These are phyloP conservation scores for Ceratocystis alfenasii DNA, from an alignment of 2,329 filamentous ascomycete species.

Conservation along the genomic window DNA sequence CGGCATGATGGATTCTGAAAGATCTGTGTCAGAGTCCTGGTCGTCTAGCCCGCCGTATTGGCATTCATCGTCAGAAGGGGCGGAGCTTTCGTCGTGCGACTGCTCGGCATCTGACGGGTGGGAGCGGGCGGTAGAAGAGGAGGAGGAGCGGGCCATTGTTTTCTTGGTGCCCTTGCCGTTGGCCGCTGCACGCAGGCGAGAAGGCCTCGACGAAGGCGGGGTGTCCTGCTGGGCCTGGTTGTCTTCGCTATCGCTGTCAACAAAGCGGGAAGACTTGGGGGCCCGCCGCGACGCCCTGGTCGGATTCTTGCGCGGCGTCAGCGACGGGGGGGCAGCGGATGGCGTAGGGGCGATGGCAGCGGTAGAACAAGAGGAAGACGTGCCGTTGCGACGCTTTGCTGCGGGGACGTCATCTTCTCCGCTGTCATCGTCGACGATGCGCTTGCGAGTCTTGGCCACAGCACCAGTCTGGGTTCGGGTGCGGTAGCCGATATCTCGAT, in stretches of 20 bases:
- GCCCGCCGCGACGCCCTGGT: conserved; percentile 14
- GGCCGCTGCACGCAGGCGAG: neutral
- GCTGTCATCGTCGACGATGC: conserved; percentile 12
- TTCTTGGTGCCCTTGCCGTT: neutral
- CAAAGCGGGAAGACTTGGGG: conserved; percentile 13
- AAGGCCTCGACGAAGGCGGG: neutral
- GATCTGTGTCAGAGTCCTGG: conserved; percentile 9
- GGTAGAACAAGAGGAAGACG: conserved; percentile 8
- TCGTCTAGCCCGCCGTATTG: neutral
- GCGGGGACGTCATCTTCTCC: conserved; percentile 11
- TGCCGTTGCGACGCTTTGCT: conserved; percentile 13
- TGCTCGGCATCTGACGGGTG: neutral
- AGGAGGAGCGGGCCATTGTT: neutral
- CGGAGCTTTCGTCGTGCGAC: conserved; percentile 10
- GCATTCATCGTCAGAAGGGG: neutral
- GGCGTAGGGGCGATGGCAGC: neutral
- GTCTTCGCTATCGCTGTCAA: conserved; percentile 16
- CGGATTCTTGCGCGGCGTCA: conserved; percentile 20
- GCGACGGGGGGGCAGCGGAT: neutral
- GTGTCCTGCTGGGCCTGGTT: neutral
- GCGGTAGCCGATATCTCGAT: conserved; percentile 15
- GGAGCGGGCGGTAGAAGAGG: neutral
- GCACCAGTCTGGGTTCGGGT: conserved; percentile 19
- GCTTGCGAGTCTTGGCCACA: conserved; percentile 18
- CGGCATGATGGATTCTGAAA: conserved; percentile 6